Conservation (phyloP, 2,329 filamentous ascomycete species). For the Pseudogymnoascus sp. region DNA sequence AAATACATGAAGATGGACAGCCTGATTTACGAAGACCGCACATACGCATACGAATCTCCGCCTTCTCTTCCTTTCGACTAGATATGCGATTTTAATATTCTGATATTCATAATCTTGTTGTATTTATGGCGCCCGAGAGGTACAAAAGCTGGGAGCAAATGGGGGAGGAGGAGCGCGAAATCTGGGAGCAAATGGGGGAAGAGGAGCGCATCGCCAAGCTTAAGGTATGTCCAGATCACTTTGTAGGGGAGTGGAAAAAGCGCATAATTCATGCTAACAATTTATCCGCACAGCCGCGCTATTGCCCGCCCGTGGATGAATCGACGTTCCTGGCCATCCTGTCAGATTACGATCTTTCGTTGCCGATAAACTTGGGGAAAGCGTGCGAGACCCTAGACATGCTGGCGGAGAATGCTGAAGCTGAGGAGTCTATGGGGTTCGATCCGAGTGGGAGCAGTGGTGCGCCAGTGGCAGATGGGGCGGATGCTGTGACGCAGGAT, state of each 20-base stretch:
- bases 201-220: neutral
- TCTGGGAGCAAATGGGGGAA: neutral
- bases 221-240: neutral
- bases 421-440: constrained; percentile 67
- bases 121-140: neutral
- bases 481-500: neutral
- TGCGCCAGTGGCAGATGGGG: neutral
- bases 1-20: neutral
- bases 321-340: constrained; percentile 68
- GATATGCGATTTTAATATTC: neutral
- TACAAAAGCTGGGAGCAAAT: neutral
- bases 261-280: neutral
- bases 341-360: constrained; percentile 62
- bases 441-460: constrained; percentile 65
- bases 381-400: constrained; percentile 54
- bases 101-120: neutral
- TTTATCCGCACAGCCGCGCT: constrained; percentile 48
- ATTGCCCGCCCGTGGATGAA: constrained; percentile 68
- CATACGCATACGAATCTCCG: neutral
- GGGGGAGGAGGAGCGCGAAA: neutral
- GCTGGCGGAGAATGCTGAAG: constrained; percentile 54
- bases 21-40: neutral
- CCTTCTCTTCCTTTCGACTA: neutral
- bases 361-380: constrained; percentile 41
- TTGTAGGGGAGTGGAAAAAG: neutral